Base-by-base conservation (phyloP, 1,139 yeast species). In the Entelexis sorbosivorans region DNA sequence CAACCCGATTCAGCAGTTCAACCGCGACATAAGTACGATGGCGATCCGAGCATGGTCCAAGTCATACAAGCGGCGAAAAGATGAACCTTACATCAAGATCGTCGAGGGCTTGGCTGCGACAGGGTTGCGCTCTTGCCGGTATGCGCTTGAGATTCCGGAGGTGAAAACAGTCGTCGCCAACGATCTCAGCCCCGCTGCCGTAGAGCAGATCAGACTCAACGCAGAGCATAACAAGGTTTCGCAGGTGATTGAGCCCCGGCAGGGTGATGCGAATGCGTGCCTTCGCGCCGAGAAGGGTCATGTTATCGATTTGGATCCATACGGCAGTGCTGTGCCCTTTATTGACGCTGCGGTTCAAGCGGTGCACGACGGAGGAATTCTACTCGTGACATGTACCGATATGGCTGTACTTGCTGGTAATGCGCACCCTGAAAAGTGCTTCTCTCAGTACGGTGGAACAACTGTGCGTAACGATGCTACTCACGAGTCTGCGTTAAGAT, bases 271-370 rank as follows among this genome's bases (percentile, higher is more conserved):
- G 26, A 86, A 83, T 58, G 78, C 78, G 47, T 78, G 75, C 63
- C 87, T 91, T 96, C 75, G 81, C 50, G 65, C 69, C 24, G 71
- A 74, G 50, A 47, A 44, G n/a, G 63, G 82, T 67, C 95, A 91
- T 63, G 85, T 86, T 11, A 79, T 93, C 52, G 99, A 91, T 67
- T 74, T 91, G 52, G 99, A 91, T 64, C 99, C 99, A 0, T 91
- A 91, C 64, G 99, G 99, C 20, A 83, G 96, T 0, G 98, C 96
- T 0, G 78, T 96, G 1, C 97, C 97, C 6, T 91, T 91, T 64
- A 74, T 91, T 38, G 98, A 91, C 64, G 77, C 91, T 29, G 96
- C 97, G 0, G 73, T 91, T 33, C 95, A 86, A 61, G 72, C 82
- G 38, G 76, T 89, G 14, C 77, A 76, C 49, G 89, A 88, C 59